phyloP scores from a whole-genome alignment of 2,329 filamentous ascomycete species.

The Claviceps purpurea region DNA sequence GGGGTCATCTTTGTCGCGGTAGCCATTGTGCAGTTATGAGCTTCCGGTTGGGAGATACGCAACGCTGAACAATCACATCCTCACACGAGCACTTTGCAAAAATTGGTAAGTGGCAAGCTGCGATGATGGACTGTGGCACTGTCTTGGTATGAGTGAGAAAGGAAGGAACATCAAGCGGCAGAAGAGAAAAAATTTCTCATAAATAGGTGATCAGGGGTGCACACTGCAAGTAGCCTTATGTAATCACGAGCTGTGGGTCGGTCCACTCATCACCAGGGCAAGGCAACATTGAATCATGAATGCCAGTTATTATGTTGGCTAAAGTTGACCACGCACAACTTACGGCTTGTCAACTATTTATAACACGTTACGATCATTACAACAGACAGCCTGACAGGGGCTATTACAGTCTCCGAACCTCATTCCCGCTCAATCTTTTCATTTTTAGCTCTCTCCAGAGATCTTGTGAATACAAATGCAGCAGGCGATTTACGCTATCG shows the following conservation, averaged over 20 bases:
- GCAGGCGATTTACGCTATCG: slow-evolving; percentile 51
- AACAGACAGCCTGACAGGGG: too few species aligned
- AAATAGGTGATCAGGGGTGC: not conserved
- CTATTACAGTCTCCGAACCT: too few species aligned
- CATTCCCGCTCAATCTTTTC: too few species aligned
- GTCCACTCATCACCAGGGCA: not conserved
- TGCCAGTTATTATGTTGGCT: too few species aligned
- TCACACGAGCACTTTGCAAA: not conserved
- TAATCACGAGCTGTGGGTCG: not conserved
- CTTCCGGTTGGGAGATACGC: slow-evolving; percentile 10
- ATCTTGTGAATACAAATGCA: slow-evolving; percentile 15
- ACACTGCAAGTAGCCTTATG: not conserved
- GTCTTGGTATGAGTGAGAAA: not conserved
- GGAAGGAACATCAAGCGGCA: fast-evolving
- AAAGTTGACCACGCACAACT: too few species aligned
- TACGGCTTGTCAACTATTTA: too few species aligned
- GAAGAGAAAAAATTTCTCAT: not conserved
- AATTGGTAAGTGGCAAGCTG: not conserved
- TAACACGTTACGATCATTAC: too few species aligned
- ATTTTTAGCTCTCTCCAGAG: not conserved
- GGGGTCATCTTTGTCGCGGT: slow-evolving; percentile 17
- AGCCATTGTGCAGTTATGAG: slow-evolving; percentile 16
- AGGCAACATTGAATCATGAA: not conserved
- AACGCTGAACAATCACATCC: slow-evolving; percentile 14
- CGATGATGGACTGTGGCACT: too few species aligned